Conservation (phyloP, 2,329 filamentous ascomycete species). For the Aspergillus candidus region DNA sequence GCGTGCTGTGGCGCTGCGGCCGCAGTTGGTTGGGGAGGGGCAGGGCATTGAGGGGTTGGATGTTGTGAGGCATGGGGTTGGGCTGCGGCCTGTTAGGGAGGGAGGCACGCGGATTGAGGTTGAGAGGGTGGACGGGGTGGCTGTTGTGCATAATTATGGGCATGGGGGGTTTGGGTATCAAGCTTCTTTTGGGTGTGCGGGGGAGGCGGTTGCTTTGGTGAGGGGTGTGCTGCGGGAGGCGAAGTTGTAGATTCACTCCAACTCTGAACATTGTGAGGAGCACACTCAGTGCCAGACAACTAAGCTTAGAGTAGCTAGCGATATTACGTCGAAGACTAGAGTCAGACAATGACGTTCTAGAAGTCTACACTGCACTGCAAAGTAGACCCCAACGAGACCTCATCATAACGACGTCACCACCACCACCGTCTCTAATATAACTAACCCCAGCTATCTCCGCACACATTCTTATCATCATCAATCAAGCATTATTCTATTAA, state of each 20-base stretch:
- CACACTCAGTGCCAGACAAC: too few species aligned
- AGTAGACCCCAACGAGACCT: too few species aligned
- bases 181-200: conserved; percentile 62
- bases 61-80: conserved; percentile 75
- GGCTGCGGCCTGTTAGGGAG: conserved; percentile 67
- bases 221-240: conserved; percentile 42
- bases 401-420: conserved; percentile 8
- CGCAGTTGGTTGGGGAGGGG: conserved; percentile 47
- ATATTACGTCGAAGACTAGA: too few species aligned
- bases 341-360: too few species aligned
- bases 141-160: conserved; percentile 43
- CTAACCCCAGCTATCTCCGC: too few species aligned
- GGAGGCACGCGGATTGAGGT: conserved; percentile 71
- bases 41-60: conserved; percentile 64
- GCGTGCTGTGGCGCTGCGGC: conserved; percentile 42
- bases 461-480: too few species aligned
- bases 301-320: too few species aligned
- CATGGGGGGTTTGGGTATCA: conserved; percentile 58
- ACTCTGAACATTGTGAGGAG: background rate
- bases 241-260: conserved; percentile 20
- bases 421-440: too few species aligned
- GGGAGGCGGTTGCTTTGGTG: conserved; percentile 61
- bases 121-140: conserved; percentile 58
- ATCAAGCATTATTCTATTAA: too few species aligned
- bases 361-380: too few species aligned